Base-by-base conservation (phyloP, 140 eudicot genomes). In the Erigeron philadelphicus region DNA sequence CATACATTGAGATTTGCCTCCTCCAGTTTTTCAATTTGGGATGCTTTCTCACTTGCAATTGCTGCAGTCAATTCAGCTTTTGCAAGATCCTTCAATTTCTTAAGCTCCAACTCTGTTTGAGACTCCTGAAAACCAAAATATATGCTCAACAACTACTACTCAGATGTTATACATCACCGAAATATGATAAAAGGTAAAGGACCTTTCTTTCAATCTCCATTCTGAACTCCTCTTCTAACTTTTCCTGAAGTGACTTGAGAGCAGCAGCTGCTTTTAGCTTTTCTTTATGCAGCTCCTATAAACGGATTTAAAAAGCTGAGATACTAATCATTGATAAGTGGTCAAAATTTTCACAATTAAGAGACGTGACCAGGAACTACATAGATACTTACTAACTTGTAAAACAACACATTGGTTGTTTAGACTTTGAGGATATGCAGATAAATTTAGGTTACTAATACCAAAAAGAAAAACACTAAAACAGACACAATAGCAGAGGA, bases 1-100 rank as follows among this genome's bases (percentile, higher is more conserved):
- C 80, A 21, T 93, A 93, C 98, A 87, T 83, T 70, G 68, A 93
- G 85, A 80, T 93, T 85, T 61, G 98, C 96, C 79, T 93, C 98
- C 25, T 85, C 85, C 94, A 89, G 82, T 80, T 80, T 89, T 71
- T 86, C 95, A 76, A 93, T 79, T 81, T 86, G 95, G 11, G 95
- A 84, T 60, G 98, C 95, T 73, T 93, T 93, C 79, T 88, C 98
- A 55, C 87, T 81, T 64, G 96, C 90, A 80, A 93, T 81, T 75
- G 93, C 84, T 18, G 95, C 95, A 74, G 79, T 83, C 74, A 93
- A 56, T 84, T 93, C 90, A 11, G 98, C 98, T 83, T 84, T 86
- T 67, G 93, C 87, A 62, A 89, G 61, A 68, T 93, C 96, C 79
- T 84, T 85, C 69, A 81, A 60, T 76, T 86, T 81, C 72, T 84